Conservation (phyloP, 345 rosid species). For the Schrenkiella parvula region DNA sequence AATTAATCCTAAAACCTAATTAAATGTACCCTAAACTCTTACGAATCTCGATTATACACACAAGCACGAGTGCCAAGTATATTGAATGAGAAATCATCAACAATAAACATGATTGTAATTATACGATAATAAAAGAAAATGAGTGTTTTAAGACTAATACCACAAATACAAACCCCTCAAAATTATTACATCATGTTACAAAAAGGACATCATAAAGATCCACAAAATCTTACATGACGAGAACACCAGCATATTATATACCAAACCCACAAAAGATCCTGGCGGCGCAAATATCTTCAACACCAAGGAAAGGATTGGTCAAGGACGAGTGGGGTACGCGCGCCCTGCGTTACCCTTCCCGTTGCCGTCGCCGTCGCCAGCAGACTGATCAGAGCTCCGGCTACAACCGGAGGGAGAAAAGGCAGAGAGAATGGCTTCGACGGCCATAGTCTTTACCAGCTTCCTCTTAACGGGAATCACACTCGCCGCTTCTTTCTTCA, state of each 20-base stretch:
- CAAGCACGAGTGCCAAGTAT: background rate
- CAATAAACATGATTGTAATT: background rate
- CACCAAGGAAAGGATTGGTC: background rate
- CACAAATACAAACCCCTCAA: background rate
- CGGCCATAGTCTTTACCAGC: slow-evolving; percentile 26
- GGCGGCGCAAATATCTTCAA: background rate
- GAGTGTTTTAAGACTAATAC: background rate
- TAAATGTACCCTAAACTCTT: background rate
- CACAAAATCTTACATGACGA: background rate
- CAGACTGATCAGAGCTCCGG: slow-evolving; percentile 4
- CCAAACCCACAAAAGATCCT: background rate
- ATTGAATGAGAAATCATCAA: background rate
- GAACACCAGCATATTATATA: background rate
- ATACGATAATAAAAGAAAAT: background rate
- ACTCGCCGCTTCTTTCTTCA: slow-evolving; percentile 22
- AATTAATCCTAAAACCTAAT: background rate
- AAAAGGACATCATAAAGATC: background rate
- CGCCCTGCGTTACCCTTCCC: slow-evolving; percentile 4
- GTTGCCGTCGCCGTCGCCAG: slow-evolving; percentile 3
- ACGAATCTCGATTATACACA: background rate
- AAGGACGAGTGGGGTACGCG: background rate
- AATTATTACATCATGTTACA: background rate
- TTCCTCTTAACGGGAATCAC: slow-evolving; percentile 32
- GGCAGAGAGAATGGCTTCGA: slow-evolving; percentile 19
- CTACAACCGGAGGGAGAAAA: slow-evolving; percentile 3